Conservation (phyloP, 495 filamentous ascomycete species). For the Daldinia grandis region DNA sequence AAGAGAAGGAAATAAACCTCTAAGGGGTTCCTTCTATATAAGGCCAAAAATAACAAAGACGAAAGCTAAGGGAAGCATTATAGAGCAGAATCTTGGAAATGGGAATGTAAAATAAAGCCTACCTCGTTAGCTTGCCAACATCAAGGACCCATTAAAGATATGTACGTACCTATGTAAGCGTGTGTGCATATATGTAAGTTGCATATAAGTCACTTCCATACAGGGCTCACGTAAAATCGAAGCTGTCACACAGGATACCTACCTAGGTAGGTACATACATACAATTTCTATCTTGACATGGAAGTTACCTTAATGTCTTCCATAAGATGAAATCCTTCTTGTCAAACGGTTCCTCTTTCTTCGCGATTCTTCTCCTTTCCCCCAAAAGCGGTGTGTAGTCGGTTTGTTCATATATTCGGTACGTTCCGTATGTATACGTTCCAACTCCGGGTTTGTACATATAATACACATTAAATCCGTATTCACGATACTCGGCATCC, state of each 20-base stretch:
- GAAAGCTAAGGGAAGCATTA: not conserved
- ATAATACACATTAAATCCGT: not conserved
- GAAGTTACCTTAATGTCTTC: not conserved
- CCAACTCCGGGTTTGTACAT: not conserved
- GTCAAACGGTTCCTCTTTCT: not conserved
- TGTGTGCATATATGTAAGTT: not conserved
- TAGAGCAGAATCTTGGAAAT: not conserved
- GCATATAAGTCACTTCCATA: conserved; percentile 3
- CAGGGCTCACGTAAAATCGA: not conserved
- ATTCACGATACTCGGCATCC: not conserved
- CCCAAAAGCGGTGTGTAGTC: not conserved
- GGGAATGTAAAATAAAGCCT: not conserved
- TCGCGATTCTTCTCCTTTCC: not conserved
- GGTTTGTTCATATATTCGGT: not conserved
- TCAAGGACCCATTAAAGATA: not conserved
- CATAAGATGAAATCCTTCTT: not conserved
- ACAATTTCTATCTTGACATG: not conserved
- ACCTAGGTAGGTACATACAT: not conserved
- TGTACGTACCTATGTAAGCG: not conserved
- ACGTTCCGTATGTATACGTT: not conserved
- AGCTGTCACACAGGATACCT: not conserved
- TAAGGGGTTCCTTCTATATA: not conserved
- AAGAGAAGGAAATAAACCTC: not conserved
- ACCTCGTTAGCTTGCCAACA: not conserved
- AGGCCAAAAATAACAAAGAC: not conserved